Percentiles rank a stretch among this genome's conserved stretches.
Conservation (phyloP, 352 stramenopile genomes). For the Phytophthora hibernalis region DNA sequence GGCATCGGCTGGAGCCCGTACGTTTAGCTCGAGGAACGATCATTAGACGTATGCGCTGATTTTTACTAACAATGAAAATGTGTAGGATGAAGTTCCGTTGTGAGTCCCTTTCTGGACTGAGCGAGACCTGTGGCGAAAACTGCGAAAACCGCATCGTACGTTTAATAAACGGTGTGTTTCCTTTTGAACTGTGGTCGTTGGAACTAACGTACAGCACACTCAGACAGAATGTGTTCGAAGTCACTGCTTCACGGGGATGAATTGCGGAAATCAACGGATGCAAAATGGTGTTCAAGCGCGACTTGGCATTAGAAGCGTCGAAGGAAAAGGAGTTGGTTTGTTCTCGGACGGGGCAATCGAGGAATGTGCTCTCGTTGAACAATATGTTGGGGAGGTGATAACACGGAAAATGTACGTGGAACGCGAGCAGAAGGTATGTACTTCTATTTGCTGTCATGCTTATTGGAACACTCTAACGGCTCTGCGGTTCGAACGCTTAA, state of each 20-base stretch:
- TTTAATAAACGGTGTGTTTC: background rate
- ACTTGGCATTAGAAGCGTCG: background rate
- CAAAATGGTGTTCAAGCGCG: background rate
- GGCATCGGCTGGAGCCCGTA: background rate
- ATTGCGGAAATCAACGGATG: conserved; percentile 7
- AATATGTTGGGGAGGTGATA: conserved; percentile 12
- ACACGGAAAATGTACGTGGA: background rate
- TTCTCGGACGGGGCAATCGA: background rate
- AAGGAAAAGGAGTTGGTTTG: background rate
- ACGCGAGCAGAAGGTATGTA: background rate
- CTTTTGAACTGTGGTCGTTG: no score
- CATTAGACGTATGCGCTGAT: background rate
- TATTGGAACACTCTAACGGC: background rate
- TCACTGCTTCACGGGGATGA: background rate
- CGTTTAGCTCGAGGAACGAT: background rate
- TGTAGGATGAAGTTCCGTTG: background rate
- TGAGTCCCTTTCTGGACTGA: background rate
- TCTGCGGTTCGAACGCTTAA: background rate
- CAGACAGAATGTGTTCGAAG: conserved; percentile 11
- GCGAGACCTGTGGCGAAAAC: background rate
- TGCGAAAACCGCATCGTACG: background rate
- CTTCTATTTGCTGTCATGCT: no score
- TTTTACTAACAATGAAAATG: background rate
- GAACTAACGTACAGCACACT: background rate
- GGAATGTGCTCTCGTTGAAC: background rate